phyloP scores from a whole-genome alignment of 2,329 filamentous ascomycete genomes.

The Alternaria ventricosa region DNA sequence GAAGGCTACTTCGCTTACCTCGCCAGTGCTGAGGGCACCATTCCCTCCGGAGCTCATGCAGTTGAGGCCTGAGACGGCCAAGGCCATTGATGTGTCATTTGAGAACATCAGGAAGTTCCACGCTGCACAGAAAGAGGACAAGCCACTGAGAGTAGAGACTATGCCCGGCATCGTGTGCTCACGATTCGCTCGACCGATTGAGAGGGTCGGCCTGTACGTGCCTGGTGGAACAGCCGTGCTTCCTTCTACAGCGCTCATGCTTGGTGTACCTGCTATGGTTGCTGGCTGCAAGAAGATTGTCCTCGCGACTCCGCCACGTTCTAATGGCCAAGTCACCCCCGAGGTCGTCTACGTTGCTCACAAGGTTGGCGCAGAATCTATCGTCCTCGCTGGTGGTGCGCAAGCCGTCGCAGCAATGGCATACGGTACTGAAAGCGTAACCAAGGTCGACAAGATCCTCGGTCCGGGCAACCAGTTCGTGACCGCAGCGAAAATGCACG shows the following conservation, averaged over 20 bases:
- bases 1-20: constrained; percentile 88
- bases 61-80: constrained; percentile 79
- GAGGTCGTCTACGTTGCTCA: constrained; percentile 98
- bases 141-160: constrained; percentile 85
- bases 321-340: constrained; percentile 89
- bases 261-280: constrained; percentile 96
- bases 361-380: constrained; percentile 94
- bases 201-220: constrained; percentile 94
- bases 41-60: constrained; percentile 88
- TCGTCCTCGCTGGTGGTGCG: constrained; percentile 92
- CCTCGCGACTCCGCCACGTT: constrained; percentile 85
- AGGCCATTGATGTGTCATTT: constrained; percentile 92
- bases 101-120: constrained; percentile 97
- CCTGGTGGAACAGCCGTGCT: constrained; percentile 97
- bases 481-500: constrained; percentile 97
- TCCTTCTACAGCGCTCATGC: constrained; percentile 95
- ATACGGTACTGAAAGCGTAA: constrained; percentile 92
- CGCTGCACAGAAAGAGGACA: constrained; percentile 84
- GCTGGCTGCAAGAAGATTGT: constrained; percentile 96
- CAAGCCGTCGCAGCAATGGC: constrained; percentile 97
- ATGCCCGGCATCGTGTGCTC: constrained; percentile 98
- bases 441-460: constrained; percentile 98
- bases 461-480: constrained; percentile 98
- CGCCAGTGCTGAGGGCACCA: constrained; percentile 86
- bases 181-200: constrained; percentile 89